Evolutionary conservation across 2,329 filamentous ascomycete genomes (phyloP).

Genomic region (Fusarium incarnatum): DNA sequence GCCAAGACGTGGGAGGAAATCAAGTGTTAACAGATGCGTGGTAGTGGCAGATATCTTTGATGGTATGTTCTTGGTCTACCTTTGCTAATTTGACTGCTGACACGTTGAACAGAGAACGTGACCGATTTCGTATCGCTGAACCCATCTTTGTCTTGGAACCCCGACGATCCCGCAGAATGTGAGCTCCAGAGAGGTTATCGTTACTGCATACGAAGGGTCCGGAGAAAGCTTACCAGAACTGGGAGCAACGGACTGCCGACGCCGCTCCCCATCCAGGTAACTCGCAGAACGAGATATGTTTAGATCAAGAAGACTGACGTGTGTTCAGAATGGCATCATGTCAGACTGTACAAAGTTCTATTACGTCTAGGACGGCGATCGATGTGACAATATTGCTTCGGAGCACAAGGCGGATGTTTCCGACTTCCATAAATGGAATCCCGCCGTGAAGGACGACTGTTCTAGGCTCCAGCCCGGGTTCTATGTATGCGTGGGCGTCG

Average conservation of each 20-base stretch:
- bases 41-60: not conserved
- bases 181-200: not conserved
- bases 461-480: fast-evolving
- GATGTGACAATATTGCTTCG: not conserved
- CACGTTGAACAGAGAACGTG: not conserved
- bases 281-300: no score
- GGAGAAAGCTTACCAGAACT: not conserved
- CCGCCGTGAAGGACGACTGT: not conserved
- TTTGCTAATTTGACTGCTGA: not conserved
- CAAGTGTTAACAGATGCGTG: not conserved
- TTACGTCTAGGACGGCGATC: not conserved
- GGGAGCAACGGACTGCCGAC: not conserved
- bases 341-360: not conserved
- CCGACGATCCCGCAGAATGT: not conserved
- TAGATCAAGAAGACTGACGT: not conserved
- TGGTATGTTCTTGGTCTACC: not conserved
- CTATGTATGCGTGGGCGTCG: not conserved
- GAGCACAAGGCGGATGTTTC: not conserved
- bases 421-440: not conserved
- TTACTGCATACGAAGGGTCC: not conserved
- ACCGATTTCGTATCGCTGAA: not conserved
- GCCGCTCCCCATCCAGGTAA: not conserved
- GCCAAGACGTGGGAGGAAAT: not conserved
- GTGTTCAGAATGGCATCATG: not conserved
- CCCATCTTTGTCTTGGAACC: not conserved